A percentile compares a stretch with the other conserved stretches of the same genome.
phyloP scores from a whole-genome alignment of 768 basidiomycete genomes.

The Lactarius hatsudake region DNA sequence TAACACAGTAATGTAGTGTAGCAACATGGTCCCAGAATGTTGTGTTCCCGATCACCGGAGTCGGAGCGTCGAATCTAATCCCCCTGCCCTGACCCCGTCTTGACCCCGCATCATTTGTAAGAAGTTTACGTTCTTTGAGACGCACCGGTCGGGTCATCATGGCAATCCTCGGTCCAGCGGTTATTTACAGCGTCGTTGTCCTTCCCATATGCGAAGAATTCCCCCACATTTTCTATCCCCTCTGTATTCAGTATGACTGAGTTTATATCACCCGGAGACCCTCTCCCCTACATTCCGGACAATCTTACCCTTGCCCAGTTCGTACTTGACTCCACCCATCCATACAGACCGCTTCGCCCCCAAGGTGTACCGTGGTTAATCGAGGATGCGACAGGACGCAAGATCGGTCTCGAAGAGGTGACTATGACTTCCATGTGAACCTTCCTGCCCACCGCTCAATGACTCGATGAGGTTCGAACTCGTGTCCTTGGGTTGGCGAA shows the following conservation, averaged over 20 bases:
- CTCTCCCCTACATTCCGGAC: slow-evolving; percentile 27
- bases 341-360: slow-evolving; percentile 17
- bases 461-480: slow-evolving; percentile 34
- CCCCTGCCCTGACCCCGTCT: background rate
- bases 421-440: slow-evolving; percentile 1
- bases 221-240: background rate
- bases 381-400: slow-evolving; percentile 40
- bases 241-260: slow-evolving; percentile 22
- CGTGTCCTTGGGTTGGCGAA: slow-evolving; percentile 41
- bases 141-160: background rate
- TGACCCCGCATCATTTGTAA: background rate
- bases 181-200: background rate
- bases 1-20: slow-evolving; percentile 9
- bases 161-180: background rate
- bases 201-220: background rate
- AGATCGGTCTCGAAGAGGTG: slow-evolving; percentile 40
- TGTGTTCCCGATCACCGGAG: background rate
- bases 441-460: background rate
- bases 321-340: slow-evolving; percentile 28
- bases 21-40: background rate
- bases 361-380: slow-evolving; percentile 39
- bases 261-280: slow-evolving; percentile 14
- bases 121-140: background rate
- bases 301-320: slow-evolving; percentile 31
- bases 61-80: background rate